Evolutionary conservation across 2,329 filamentous ascomycete genomes (phyloP), one percentile per base, ranked within the genome.

Genomic region (Aspergillus brunneoviolaceus): DNA sequence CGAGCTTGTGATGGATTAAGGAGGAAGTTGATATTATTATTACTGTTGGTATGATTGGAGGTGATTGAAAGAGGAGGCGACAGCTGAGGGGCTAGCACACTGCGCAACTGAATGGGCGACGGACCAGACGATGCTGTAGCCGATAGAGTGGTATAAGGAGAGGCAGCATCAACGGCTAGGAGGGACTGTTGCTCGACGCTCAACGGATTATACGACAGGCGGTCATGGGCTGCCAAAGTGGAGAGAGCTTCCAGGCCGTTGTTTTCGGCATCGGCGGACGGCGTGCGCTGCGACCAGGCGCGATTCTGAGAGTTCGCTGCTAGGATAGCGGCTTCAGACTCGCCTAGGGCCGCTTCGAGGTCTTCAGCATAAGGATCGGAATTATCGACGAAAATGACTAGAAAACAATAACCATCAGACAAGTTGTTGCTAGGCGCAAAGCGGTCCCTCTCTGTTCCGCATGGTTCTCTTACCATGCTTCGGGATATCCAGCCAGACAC

Each of bases 401-500:
- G 27, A 19, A 48, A 33, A 25, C 52, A 53, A 39, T 31, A 51
- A 16, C 35, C 23, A 33, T 61, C 53, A 61, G 57, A 35, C 47
- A 21, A 25, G 14, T 19, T 45, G 19, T 53, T 19, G 23, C 29
- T 25, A 33, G 25, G 19, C 27, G 35, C 50, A 5, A 7, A 33
- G n/a, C 21, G 31, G 27, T 27, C 21, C 21, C 39, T 3, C 16
- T 29, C n/a, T n/a, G 4, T 3, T 19, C 14, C 39, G 12, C 6
- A 19, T 7, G 14, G 39, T 45, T 21, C 49, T 59, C 76, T 48
- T 74, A 85, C 84, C 79, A 64, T 85, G 80, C 65, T 81, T 84
- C 2, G 86, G 86, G 33, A 88, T 82, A 61, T 86, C 82, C 35
- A 88, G 76, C 86, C 86, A 88, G n/a, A 84, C 78, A 60, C 81